Base-by-base conservation (phyloP, 495 filamentous ascomycete genomes). In the Penicillium paxilli region DNA sequence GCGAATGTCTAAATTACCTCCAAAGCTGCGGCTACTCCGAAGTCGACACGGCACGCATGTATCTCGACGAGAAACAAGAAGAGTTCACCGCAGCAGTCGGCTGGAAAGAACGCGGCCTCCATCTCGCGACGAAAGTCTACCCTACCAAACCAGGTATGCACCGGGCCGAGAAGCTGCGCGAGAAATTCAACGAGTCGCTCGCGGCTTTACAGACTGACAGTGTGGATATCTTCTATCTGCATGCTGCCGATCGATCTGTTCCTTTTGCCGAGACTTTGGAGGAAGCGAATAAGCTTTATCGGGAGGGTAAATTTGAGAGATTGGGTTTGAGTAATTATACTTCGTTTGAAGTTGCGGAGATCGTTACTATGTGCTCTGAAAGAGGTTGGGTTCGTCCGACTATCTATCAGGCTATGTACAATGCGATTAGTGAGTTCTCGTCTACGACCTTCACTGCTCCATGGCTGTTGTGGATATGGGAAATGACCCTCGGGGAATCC, bases 81-180 rank as follows among this genome's bases (percentile, higher is more conserved):
- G 84, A 81, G 17, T 95, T 87, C 63, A 92, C 89, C 0, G 72
- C 78, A 5, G 76, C 86, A 44, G 86, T 87, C 0, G 73, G 78
- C 4, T 96, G 88, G 88, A 85, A 88, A 68, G 84, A 92, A 38
- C 79, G 86, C 38, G 90, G 90, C 1, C 69, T 96, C 52, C 88
- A 81, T 7, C 61, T 94, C 22, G 92, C 91, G 7, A 96, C 92
- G 14, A 96, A 96, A 69, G 67, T 70, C 44, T 92, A 91, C 55
- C 91, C 91, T 0, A 48, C 37, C n/a, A 47, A 68, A 6, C 71
- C 78, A 0, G 83, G 84, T 5, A 66, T 55, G 0, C 87, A 92
- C 65, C 76, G 78, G 44, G 70, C 79, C 3, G 78, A 81, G 5
- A 73, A 74, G 37, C 69, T 93, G 4, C 73, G 76, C 21, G 74